Percentiles rank a stretch among this genome's conserved stretches.
phyloP scores from a whole-genome alignment of 805 yeast species.

The Candida nonsorbophila region DNA sequence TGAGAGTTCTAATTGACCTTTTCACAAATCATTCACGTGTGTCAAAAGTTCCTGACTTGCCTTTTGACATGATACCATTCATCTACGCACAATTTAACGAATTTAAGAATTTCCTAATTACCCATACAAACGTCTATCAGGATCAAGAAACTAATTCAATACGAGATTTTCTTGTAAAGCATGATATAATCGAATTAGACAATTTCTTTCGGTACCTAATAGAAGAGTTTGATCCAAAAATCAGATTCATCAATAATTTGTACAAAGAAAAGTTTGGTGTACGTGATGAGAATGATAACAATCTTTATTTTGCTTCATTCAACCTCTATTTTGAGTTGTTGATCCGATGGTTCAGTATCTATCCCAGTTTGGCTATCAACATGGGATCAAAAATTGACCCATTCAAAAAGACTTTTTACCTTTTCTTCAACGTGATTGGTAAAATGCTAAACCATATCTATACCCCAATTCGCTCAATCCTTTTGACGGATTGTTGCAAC shows the following conservation, averaged over 20 bases:
- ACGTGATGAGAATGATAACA: too few relatives aligned
- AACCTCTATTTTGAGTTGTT: constrained; percentile 26
- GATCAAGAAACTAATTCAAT: constrained; percentile 7
- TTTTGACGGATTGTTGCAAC: constrained; percentile 29
- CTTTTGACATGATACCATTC: constrained; percentile 21
- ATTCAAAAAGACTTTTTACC: constrained; percentile 25
- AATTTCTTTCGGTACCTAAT: constrained; percentile 21
- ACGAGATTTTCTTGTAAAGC: constrained; percentile 10
- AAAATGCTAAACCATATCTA: constrained; percentile 26
- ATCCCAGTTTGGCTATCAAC: constrained; percentile 27
- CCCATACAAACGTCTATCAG: constrained; percentile 9
- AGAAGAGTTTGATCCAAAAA: constrained; percentile 19
- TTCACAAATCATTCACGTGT: constrained; percentile 6
- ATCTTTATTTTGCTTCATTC: constrained; percentile 21
- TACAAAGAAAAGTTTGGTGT: constrained; percentile 17
- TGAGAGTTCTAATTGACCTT: constrained; percentile 6
- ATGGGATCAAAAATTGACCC: constrained; percentile 22
- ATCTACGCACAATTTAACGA: constrained; percentile 17
- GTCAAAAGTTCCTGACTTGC: constrained; percentile 29
- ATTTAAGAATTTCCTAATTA: constrained; percentile 20
- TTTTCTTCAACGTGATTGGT: constrained; percentile 31
- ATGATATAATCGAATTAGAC: constrained; percentile 21
- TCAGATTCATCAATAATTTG: constrained; percentile 18
- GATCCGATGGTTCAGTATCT: constrained; percentile 29
- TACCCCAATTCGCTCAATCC: constrained; percentile 28